Conservation (phyloP, 2,329 filamentous ascomycete genomes). For the Botryotinia calthae region DNA sequence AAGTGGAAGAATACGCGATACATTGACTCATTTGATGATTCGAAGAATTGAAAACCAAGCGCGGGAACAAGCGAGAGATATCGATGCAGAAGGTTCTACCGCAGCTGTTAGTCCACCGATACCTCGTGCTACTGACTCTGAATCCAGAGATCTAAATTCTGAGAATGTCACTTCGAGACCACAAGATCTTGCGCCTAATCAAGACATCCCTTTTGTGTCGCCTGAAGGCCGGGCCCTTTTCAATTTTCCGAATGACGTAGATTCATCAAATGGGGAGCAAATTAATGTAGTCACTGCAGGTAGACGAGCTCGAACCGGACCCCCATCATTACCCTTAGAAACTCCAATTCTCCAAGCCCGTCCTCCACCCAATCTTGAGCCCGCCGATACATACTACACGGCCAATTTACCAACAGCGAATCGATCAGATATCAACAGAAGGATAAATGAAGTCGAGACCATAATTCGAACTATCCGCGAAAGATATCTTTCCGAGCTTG, state of each 20-base stretch:
- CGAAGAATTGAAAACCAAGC: no score
- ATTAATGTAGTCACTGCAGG: neutral
- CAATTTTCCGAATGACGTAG: neutral
- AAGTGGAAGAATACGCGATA: neutral
- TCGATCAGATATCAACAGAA: neutral
- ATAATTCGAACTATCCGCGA: neutral
- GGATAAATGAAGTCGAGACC: neutral
- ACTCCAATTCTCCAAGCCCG: neutral
- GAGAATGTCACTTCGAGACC: neutral
- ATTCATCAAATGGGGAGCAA: neutral
- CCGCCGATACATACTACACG: neutral
- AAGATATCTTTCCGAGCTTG: neutral
- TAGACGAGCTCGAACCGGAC: neutral
- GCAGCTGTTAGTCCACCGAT: fast-evolving
- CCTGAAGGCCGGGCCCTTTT: neutral
- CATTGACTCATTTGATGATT: neutral
- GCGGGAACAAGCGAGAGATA: neutral
- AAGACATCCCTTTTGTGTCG: neutral
- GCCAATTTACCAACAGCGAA: fast-evolving
- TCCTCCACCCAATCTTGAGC: neutral
- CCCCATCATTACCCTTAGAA: neutral
- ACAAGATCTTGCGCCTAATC: neutral
- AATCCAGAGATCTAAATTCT: neutral
- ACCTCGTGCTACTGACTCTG: neutral
- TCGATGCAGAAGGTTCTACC: fast-evolving